Conservation (phyloP, 129 eudicot genomes). For the Flaveria sonorensis region DNA sequence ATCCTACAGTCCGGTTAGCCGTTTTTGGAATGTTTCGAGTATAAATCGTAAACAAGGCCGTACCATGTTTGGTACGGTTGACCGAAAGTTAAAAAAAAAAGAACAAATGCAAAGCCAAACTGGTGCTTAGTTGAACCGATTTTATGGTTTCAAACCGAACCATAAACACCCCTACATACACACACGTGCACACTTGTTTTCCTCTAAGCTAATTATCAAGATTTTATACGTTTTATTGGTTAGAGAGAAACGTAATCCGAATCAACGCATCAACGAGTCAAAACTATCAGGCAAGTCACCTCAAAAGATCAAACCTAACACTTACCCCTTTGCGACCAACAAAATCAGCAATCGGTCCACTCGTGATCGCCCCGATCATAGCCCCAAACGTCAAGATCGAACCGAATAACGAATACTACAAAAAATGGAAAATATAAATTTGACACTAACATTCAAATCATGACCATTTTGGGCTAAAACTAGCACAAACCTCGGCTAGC, state of each 20-base stretch:
- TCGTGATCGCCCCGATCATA: conserved; percentile 91
- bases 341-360: conserved; percentile 80
- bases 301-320: background rate
- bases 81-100: no score
- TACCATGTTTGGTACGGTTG: no score
- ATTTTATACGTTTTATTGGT: no score
- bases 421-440: background rate
- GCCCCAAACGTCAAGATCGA: conserved; percentile 91
- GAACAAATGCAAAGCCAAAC: no score
- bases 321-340: conserved; percentile 93
- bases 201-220: no score
- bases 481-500: conserved; percentile 65
- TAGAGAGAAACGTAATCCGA: background rate
- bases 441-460: background rate
- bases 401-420: conserved; percentile 89
- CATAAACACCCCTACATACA: no score
- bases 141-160: no score
- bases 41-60: no score
- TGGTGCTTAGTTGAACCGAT: no score
- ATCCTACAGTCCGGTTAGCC: no score
- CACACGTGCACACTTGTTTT: no score
- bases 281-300: background rate
- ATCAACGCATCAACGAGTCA: background rate
- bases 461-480: background rate
- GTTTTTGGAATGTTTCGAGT: no score